Percentiles rank a stretch among this genome's conserved stretches.
Conservation (phyloP, 2,329 filamentous ascomycete species). For the Pestalotiopsis sp. region DNA sequence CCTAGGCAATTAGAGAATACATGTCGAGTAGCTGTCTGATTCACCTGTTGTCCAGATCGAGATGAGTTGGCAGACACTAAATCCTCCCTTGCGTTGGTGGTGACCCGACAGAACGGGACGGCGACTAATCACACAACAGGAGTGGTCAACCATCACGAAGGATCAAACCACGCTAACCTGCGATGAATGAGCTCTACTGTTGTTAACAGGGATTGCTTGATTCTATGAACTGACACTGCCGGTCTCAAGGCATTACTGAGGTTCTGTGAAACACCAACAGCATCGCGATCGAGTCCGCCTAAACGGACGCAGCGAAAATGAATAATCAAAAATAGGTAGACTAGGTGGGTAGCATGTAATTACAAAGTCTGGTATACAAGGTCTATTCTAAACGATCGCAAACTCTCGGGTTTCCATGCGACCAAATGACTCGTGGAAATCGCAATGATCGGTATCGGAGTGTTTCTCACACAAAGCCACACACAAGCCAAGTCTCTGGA, state of each 20-base stretch:
- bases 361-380: no score
- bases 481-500: not conserved
- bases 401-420: not conserved
- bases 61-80: not conserved
- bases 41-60: not conserved
- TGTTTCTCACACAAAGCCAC: fast-evolving
- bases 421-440: no score
- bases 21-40: not conserved
- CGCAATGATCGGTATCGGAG: not conserved
- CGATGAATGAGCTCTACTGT: not conserved
- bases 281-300: no score
- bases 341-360: no score
- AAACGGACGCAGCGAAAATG: no score
- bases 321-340: no score
- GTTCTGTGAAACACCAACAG: no score
- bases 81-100: not conserved
- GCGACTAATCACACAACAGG: conserved; percentile 6
- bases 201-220: not conserved
- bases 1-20: not conserved
- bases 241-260: not conserved
- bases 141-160: not conserved
- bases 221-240: not conserved
- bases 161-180: conserved; percentile 3
- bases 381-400: not conserved
- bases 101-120: conserved; percentile 6